These are phyloP conservation scores for Xylariaceae sp. DNA, from an alignment of 2,329 filamentous ascomycete species.

Conservation along the genomic window DNA sequence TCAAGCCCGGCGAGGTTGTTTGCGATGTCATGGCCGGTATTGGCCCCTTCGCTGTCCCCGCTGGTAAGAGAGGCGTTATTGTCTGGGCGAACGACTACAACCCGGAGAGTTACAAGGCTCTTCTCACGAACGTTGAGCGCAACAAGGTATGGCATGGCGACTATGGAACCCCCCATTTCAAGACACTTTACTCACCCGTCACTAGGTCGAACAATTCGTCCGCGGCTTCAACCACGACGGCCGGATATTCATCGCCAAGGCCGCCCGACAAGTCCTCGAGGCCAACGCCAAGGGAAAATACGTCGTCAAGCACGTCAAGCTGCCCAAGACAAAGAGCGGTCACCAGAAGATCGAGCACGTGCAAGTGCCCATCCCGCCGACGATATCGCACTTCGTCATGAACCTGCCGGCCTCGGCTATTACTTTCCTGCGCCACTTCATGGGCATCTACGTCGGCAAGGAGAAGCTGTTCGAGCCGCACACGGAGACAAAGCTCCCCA, in stretches of 20 bases:
- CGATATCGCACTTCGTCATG: slow-evolving; percentile 94
- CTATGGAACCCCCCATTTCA: background rate
- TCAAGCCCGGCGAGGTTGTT: slow-evolving; percentile 79
- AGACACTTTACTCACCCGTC: slow-evolving; percentile 10
- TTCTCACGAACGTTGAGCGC: slow-evolving; percentile 61
- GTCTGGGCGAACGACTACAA: slow-evolving; percentile 98
- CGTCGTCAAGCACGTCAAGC: slow-evolving; percentile 48
- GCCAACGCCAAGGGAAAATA: slow-evolving; percentile 48
- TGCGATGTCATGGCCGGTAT: slow-evolving; percentile 98
- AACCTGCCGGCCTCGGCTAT: slow-evolving; percentile 90
- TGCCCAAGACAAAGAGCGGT: slow-evolving; percentile 35
- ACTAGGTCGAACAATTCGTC: slow-evolving; percentile 61
- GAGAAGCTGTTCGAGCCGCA: slow-evolving; percentile 60
- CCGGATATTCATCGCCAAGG: slow-evolving; percentile 67
- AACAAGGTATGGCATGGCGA: slow-evolving; percentile 64
- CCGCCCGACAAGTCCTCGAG: slow-evolving; percentile 55
- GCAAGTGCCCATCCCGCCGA: slow-evolving; percentile 57
- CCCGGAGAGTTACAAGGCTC: slow-evolving; percentile 72
- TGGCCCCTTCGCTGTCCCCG: slow-evolving; percentile 88
- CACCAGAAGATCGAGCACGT: slow-evolving; percentile 24
- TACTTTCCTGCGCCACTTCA: slow-evolving; percentile 70
- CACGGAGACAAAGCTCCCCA: slow-evolving; percentile 59
- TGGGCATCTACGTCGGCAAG: slow-evolving; percentile 71
- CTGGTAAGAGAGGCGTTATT: slow-evolving; percentile 83
- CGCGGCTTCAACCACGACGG: slow-evolving; percentile 78